These are phyloP conservation scores for Boechera stricta DNA, from an alignment of 345 rosid genomes.

Conservation along the genomic window DNA sequence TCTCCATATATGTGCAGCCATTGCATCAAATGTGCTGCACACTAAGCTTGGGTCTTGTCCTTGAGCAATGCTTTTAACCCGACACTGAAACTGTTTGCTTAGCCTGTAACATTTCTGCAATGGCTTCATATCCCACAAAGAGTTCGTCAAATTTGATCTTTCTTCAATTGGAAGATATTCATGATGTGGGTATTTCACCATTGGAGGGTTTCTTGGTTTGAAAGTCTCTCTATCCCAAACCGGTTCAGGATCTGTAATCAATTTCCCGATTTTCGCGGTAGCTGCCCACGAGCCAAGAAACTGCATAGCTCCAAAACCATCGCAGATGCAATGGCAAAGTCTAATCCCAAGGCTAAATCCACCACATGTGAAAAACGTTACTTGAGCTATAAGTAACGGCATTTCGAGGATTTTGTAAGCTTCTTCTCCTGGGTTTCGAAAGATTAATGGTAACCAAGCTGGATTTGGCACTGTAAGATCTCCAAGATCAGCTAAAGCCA, in stretches of 20 bases:
- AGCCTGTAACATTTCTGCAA: conserved; percentile 77
- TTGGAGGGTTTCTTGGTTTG: conserved; percentile 71
- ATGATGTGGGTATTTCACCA: conserved; percentile 61
- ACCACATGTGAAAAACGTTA: conserved; percentile 78
- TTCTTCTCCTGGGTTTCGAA: conserved; percentile 67
- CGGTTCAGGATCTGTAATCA: conserved; percentile 64
- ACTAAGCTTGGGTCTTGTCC: conserved; percentile 43
- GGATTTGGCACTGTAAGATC: conserved; percentile 90
- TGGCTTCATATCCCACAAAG: conserved; percentile 71
- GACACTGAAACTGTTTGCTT: conserved; percentile 66
- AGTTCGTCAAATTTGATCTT: conserved; percentile 64
- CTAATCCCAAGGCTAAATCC: conserved; percentile 86
- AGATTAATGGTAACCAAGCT: conserved; percentile 78
- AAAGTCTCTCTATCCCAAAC: conserved; percentile 79
- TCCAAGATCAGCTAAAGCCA: conserved; percentile 68
- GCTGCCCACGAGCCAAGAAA: conserved; percentile 84
- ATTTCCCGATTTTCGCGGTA: conserved; percentile 58
- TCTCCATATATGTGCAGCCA: conserved; percentile 93
- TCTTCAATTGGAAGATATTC: conserved; percentile 78
- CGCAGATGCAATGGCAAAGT: conserved; percentile 89
- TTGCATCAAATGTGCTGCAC: conserved; percentile 78
- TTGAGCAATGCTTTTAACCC: conserved; percentile 67
- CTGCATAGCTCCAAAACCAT: conserved; percentile 95
- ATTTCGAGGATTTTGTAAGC: conserved; percentile 75
- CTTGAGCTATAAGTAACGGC: conserved; percentile 88